Evolutionary conservation across 768 basidiomycete genomes (phyloP).

Genomic region (Jaapia argillacea): DNA sequence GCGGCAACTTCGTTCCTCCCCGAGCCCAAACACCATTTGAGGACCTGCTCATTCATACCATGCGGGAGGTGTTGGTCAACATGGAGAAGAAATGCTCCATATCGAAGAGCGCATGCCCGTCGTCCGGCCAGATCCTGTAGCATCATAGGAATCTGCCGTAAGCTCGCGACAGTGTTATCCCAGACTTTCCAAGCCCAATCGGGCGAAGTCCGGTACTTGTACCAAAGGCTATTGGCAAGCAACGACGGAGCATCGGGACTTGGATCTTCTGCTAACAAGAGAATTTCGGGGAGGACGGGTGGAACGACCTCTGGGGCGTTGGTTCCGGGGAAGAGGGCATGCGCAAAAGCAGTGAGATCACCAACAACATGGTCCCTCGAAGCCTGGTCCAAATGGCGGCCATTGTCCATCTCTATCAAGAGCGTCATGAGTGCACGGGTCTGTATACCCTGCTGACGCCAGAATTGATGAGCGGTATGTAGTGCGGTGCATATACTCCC

Average conservation of each 20-base stretch:
- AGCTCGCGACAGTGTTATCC: slow-evolving; percentile 71
- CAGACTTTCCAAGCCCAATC: slow-evolving; percentile 81
- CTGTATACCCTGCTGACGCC: slow-evolving; percentile 56
- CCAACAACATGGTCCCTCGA: slow-evolving; percentile 50
- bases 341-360: slow-evolving; percentile 52
- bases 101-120: slow-evolving; percentile 48
- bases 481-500: slow-evolving; percentile 46
- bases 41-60: slow-evolving; percentile 61
- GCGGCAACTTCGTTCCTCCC: slow-evolving; percentile 55
- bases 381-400: slow-evolving; percentile 39
- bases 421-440: slow-evolving; percentile 54
- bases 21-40: slow-evolving; percentile 62
- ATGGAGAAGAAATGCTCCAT: slow-evolving; percentile 60
- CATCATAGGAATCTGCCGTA: slow-evolving; percentile 59
- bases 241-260: slow-evolving; percentile 53
- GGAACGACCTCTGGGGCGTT: slow-evolving; percentile 25
- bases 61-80: slow-evolving; percentile 70
- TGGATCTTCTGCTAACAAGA: slow-evolving; percentile 50
- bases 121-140: slow-evolving; percentile 35
- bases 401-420: slow-evolving; percentile 55
- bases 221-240: slow-evolving; percentile 74
- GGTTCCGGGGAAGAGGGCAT: slow-evolving; percentile 32
- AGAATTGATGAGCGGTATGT: slow-evolving; percentile 48
- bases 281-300: slow-evolving; percentile 46
- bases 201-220: slow-evolving; percentile 61